Evolutionary conservation across 441 rosid species (phyloP).

Genomic region (Adansonia madagascariensis): DNA sequence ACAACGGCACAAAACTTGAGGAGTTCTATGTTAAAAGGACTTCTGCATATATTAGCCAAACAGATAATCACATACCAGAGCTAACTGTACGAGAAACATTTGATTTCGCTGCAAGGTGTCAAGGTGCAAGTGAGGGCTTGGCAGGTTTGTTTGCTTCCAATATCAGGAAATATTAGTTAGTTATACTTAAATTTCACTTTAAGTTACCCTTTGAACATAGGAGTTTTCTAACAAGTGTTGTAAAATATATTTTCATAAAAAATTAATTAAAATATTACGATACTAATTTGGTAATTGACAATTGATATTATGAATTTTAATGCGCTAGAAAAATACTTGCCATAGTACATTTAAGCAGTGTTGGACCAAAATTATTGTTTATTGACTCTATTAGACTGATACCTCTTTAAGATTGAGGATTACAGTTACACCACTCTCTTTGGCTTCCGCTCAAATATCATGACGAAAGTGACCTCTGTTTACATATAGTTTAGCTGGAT

Average conservation of each 20-base stretch:
- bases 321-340: background rate
- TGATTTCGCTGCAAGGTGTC: conserved; percentile 94
- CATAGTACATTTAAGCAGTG: background rate
- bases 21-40: conserved; percentile 82
- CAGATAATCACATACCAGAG: conserved; percentile 90
- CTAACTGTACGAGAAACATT: conserved; percentile 92
- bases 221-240: background rate
- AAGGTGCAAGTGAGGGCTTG: conserved; percentile 83
- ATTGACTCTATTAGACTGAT: background rate
- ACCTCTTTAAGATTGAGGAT: background rate
- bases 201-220: background rate
- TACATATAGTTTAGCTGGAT: background rate
- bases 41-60: conserved; percentile 91
- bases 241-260: background rate
- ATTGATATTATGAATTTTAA: background rate
- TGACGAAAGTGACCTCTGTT: background rate
- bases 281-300: background rate
- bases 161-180: background rate
- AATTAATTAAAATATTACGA: background rate
- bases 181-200: background rate
- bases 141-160: conserved; percentile 53
- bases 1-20: conserved; percentile 69
- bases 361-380: background rate
- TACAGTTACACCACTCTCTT: background rate
- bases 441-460: background rate